Conservation (phyloP, 1,139 yeast species). For the Lodderomyces jiufengensis region DNA sequence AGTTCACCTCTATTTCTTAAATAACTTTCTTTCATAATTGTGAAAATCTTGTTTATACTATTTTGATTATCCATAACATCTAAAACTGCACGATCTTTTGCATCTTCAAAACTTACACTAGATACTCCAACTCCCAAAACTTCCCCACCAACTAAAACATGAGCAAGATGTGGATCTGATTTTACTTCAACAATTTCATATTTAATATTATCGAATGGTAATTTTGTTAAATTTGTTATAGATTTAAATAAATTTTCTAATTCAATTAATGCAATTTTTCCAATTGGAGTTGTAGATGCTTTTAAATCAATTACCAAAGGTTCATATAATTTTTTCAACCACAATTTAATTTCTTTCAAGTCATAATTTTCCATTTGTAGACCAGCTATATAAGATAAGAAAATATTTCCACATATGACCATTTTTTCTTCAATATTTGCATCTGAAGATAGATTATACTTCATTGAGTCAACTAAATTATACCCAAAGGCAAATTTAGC, state of each 20-base stretch:
- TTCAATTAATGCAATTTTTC: conserved; percentile 20
- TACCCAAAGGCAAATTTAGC: conserved; percentile 40
- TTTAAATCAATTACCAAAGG: conserved; percentile 20
- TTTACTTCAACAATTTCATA: conserved; percentile 23
- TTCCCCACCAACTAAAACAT: conserved; percentile 23
- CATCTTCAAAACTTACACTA: conserved; percentile 25
- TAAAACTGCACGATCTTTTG: conserved; percentile 30
- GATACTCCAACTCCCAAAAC: conserved; percentile 31
- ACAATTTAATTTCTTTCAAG: conserved; percentile 21
- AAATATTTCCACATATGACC: conserved; percentile 26
- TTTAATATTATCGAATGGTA: conserved; percentile 16
- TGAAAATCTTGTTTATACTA: conserved; percentile 3
- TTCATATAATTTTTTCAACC: conserved; percentile 30
- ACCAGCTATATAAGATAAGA: conserved; percentile 39
- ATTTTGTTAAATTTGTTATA: conserved; percentile 18
- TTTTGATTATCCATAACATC: conserved; percentile 17
- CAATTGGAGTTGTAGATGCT: conserved; percentile 3
- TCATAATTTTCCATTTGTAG: conserved; percentile 22
- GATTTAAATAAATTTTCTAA: conserved; percentile 30
- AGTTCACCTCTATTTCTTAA: neutral
- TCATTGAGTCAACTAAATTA: conserved; percentile 28
- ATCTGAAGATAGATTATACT: conserved; percentile 25
- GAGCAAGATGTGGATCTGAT: conserved; percentile 32
- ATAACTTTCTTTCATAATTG: conserved; percentile 3
- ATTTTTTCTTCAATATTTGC: conserved; percentile 25